Percentiles rank a stretch among this genome's conserved stretches.
Evolutionary conservation across 768 basidiomycete species (phyloP).

Genomic region (Trametes cubensis): DNA sequence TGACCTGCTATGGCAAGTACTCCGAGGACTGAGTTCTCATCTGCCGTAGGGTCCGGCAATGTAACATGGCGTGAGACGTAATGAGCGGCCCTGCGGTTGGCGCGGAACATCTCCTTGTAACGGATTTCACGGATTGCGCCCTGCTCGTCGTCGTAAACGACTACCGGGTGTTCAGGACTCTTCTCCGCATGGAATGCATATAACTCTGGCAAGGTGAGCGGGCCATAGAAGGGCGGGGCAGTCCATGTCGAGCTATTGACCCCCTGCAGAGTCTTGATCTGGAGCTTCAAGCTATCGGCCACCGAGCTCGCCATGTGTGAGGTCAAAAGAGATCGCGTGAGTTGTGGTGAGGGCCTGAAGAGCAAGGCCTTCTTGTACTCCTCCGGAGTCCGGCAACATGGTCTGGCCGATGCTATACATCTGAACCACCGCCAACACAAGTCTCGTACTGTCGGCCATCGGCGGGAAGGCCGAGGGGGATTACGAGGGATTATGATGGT

Average conservation of each 20-base stretch:
- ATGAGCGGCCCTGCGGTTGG: constrained; percentile 32
- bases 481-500: too few relatives aligned
- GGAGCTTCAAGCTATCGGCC: background rate
- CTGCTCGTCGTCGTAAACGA: constrained; percentile 29
- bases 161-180: constrained; percentile 38
- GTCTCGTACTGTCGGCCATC: too few relatives aligned
- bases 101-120: constrained; percentile 32
- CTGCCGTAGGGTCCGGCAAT: constrained; percentile 1
- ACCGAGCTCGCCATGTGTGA: background rate
- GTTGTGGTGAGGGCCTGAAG: background rate
- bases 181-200: constrained; percentile 40
- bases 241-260: constrained; percentile 32
- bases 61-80: constrained; percentile 11
- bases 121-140: constrained; percentile 21
- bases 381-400: too few relatives aligned
- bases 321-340: background rate
- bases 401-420: too few relatives aligned
- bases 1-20: constrained; percentile 26
- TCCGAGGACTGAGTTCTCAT: constrained; percentile 27
- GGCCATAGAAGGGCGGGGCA: constrained; percentile 39
- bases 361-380: too few relatives aligned
- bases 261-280: background rate
- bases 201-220: constrained; percentile 38
- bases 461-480: too few relatives aligned
- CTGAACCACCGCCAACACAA: too few relatives aligned